Evolutionary conservation across 73 alveolate species (phyloP), one percentile per base, ranked within the genome.

Genomic region (Effrenium voratum): DNA sequence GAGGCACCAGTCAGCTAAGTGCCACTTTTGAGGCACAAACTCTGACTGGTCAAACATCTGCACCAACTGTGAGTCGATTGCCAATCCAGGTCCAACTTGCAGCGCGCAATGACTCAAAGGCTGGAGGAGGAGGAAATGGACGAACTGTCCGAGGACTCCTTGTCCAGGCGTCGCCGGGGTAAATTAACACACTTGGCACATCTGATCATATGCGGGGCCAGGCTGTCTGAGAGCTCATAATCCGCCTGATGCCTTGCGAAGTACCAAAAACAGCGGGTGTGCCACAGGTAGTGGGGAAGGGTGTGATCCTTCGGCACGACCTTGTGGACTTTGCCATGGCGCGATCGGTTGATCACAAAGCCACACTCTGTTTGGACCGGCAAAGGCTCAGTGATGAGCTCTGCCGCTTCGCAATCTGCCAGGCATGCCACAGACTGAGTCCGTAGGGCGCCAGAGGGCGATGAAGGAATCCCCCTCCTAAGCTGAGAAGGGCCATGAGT

Each of bases 221-320:
- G 4, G 19, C 13, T 16, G 8, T 75, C 40, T 52, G 36, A 2
- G 4, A 75, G n/a, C 40, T 3, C 36, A 57, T 75, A 75, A 26
- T 75, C 86, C 6, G 86, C 86, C 57, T 30, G 26, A 40, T 41
- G 86, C 59, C 57, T 36, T 30, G 86, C 86, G 36, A 75, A 75
- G 36, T 3, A 41, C 86, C 86, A 75, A 40, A 10, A 5, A 45
- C 86, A 75, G 52, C 12, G 2, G 8, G 86, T 41, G 5, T 36
- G 52, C 86, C 86, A 75, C 41, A 75, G 57, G 36, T 40, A 75
- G 36, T 75, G 86, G 34, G 52, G 86, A 40, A 36, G 13, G 57
- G 19, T 1, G 1, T 12, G 10, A 5, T 57, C 57, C 32, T 13
- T 13, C n/a, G 22, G 36, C 5, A 57, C 86, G 59, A 5, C 55